Evolutionary conservation across 495 filamentous ascomycete species (phyloP).

Genomic region (Penicillium robsamsonii): DNA sequence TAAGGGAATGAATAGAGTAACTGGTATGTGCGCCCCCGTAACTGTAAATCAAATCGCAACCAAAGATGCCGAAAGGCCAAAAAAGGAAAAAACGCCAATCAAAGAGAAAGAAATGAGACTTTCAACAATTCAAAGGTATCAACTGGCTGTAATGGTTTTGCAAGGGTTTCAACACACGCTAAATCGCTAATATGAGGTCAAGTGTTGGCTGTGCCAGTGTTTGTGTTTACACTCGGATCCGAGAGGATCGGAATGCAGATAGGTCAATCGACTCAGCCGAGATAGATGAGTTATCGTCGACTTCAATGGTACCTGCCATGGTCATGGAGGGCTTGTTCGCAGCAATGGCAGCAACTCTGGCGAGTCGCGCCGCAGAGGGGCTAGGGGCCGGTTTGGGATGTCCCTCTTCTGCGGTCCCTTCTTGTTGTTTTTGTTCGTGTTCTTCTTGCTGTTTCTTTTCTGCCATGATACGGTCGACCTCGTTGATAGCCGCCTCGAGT

Average conservation of each 20-base stretch:
- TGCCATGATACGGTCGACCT: conserved; percentile 39
- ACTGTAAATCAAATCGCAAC: not conserved
- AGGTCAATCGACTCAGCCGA: conserved; percentile 44
- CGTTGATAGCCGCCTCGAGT: conserved; percentile 37
- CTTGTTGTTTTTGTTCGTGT: conserved; percentile 12
- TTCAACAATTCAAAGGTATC: conserved; percentile 11
- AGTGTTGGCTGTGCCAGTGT: not conserved
- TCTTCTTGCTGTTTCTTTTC: conserved; percentile 35
- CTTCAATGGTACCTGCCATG: conserved; percentile 36
- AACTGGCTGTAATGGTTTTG: conserved; percentile 22
- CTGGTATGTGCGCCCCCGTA: not conserved
- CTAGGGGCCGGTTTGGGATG: conserved; percentile 19
- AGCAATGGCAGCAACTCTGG: conserved; percentile 19
- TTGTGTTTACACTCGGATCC: conserved; percentile 25
- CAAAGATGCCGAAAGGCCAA: conserved; percentile 8
- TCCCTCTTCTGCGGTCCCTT: conserved; percentile 21
- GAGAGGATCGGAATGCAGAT: conserved; percentile 40
- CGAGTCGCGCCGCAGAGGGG: conserved; percentile 23
- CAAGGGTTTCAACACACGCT: conserved; percentile 26
- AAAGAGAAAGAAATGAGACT: conserved; percentile 14
- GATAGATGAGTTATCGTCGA: conserved; percentile 39
- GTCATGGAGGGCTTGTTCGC: conserved; percentile 17
- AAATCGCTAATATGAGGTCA: conserved; percentile 23
- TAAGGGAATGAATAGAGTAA: conserved; percentile 4
- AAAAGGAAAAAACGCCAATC: conserved; percentile 8